Base-by-base conservation (phyloP, 495 filamentous ascomycete genomes). In the Xylaria grammica region DNA sequence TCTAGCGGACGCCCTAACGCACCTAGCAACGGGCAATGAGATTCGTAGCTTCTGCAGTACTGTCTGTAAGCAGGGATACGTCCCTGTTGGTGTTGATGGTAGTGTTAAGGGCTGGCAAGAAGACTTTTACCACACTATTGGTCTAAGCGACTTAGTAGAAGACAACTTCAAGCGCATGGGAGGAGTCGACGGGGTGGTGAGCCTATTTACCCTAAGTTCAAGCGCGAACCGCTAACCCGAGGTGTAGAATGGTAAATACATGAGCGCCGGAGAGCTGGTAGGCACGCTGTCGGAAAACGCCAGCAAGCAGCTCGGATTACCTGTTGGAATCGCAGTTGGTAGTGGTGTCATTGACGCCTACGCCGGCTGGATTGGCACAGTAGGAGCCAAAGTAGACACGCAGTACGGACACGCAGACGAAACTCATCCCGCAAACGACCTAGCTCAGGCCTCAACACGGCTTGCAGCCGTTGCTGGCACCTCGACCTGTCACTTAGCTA, bases 51-150 rank as follows among this genome's bases (percentile, higher is more conserved):
- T 92, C 72, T 98, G 94, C 74, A 96, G 91, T 65, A 89, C 92
- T 3, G 91, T 97, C 20, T 97, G 95, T 77, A 98, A 97, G 77
- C 95, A 98, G 72, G 95, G 94, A 0, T 97, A 87, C 72, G 91
- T 99, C 1, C 95, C 95, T 0, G 90, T 97, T 15, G 95, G 95
- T 44, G 92, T 97, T 20, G 95, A 99, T 70, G 94, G 94, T 40
- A 97, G 94, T 76, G 92, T 97, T 19, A 99, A 97, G 78, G 95
- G 95, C 4, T 99, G 95, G 95, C 93, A 98, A 74, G 92, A 92
- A 65, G 94, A 97, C 68, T 99, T 99, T 69, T 83, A 96, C 63
- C 81, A 84, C 7, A 82, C 85, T 8, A 97, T 99, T 70, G 94
- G 95, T 8, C 82, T 99, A 32, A 81, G 80, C 22, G 95, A 97